Evolutionary conservation across 2,329 filamentous ascomycete species (phyloP).

Genomic region (Phaeophleospora eucalypticola): DNA sequence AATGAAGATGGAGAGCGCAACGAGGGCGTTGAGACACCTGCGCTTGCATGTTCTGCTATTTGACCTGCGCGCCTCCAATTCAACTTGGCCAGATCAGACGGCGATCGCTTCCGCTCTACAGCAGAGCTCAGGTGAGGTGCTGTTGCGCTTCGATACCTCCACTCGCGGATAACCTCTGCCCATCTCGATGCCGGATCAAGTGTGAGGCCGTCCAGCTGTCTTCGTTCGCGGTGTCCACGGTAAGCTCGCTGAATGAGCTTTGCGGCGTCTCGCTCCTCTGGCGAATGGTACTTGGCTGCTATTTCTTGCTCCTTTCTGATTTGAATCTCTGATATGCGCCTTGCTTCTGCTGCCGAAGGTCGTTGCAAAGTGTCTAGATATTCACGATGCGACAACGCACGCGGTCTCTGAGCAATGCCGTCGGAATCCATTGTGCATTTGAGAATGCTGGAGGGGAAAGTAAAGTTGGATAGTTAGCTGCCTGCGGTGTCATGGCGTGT

Average conservation of each 20-base stretch:
- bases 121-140: constrained; percentile 15
- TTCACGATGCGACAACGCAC: constrained; percentile 20
- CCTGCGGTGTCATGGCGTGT: neutral
- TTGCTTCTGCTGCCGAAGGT: constrained; percentile 18
- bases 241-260: constrained; percentile 56
- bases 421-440: constrained; percentile 2
- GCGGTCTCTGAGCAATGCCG: constrained; percentile 1
- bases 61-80: constrained; percentile 72
- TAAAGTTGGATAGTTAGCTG: neutral
- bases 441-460: neutral
- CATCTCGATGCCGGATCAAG: constrained; percentile 66
- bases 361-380: constrained; percentile 24
- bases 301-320: constrained; percentile 23
- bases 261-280: constrained; percentile 28
- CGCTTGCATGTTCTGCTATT: constrained; percentile 67
- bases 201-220: constrained; percentile 65
- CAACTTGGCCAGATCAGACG: constrained; percentile 43
- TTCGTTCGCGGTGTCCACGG: constrained; percentile 67
- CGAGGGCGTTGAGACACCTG: constrained; percentile 49
- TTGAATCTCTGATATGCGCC: constrained; percentile 26
- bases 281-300: constrained; percentile 23
- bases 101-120: constrained; percentile 14
- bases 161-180: constrained; percentile 54
- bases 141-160: constrained; percentile 25
- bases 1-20: constrained; percentile 21